Conservation (phyloP, 164 flowering plant species). For the Piper betle region DNA sequence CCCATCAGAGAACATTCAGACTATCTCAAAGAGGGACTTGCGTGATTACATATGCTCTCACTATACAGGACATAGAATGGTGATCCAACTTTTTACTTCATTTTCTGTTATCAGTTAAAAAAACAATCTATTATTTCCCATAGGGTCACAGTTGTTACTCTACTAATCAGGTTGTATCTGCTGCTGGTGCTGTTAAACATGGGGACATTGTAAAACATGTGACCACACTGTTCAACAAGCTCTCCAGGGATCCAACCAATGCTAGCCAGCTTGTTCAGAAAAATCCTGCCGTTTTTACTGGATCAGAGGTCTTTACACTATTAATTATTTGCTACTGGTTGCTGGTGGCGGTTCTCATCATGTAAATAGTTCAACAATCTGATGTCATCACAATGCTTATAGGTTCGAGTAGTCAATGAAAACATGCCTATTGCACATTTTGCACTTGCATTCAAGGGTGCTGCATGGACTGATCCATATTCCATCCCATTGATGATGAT, state of each 20-base stretch:
- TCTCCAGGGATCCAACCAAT: constrained; percentile 38
- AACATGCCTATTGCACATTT: constrained; percentile 75
- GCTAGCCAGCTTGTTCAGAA: constrained; percentile 50
- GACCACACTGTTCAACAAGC: constrained; percentile 2
- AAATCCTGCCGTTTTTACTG: constrained; percentile 63
- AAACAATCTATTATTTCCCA: no score
- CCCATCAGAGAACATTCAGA: constrained; percentile 7
- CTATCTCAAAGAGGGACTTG: constrained; percentile 10
- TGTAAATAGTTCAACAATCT: background rate
- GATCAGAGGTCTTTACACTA: constrained; percentile 52
- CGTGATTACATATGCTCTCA: constrained; percentile 8
- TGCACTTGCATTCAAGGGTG: constrained; percentile 77
- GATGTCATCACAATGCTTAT: constrained; percentile 6
- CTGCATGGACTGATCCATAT: constrained; percentile 88
- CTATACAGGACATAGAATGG: constrained; percentile 15
- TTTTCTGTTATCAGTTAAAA: no score
- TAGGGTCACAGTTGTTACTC: no score
- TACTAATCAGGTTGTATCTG: constrained; percentile 10
- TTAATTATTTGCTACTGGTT: background rate
- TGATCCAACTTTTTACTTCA: background rate
- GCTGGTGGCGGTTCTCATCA: background rate
- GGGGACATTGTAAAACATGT: constrained; percentile 9
- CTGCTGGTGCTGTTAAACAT: constrained; percentile 12
- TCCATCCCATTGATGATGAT: constrained; percentile 81
- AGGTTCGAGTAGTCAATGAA: constrained; percentile 70